These are phyloP conservation scores for Nepenthes gracilis DNA, from an alignment of 148 eudicot genomes.

Conservation along the genomic window DNA sequence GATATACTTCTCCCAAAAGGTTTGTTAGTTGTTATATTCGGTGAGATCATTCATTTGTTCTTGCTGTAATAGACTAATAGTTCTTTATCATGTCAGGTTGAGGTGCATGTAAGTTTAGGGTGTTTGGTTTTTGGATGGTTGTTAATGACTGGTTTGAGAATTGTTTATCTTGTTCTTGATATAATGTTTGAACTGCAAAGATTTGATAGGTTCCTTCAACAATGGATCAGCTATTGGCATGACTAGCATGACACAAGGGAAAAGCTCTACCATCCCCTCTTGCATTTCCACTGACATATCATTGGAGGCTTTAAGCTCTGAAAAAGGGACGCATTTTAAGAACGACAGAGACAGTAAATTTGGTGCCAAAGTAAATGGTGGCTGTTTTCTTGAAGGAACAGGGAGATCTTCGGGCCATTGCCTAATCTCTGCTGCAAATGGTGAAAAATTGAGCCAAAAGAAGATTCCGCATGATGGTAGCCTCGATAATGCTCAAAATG, in stretches of 20 bases:
- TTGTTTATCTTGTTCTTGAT: background rate
- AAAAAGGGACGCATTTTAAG: constrained; percentile 17
- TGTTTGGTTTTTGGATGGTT: background rate
- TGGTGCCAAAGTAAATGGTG: constrained; percentile 9
- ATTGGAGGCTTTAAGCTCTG: constrained; percentile 14
- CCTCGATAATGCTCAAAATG: constrained; percentile 10
- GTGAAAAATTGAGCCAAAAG: constrained; percentile 23
- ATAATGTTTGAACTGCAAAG: constrained; percentile 9
- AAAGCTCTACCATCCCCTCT: constrained; percentile 23
- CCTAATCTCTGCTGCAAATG: constrained; percentile 16
- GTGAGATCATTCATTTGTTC: background rate
- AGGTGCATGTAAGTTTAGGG: too few relatives aligned
- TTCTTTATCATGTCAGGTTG: background rate
- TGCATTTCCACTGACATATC: constrained; percentile 14
- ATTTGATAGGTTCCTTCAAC: constrained; percentile 24
- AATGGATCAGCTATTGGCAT: constrained; percentile 27
- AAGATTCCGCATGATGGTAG: constrained; percentile 23
- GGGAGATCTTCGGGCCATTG: constrained; percentile 16
- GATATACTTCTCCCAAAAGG: constrained; percentile 85
- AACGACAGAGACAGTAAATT: constrained; percentile 19
- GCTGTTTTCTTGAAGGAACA: constrained; percentile 13
- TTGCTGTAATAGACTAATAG: background rate
- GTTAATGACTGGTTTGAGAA: background rate
- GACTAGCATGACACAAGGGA: constrained; percentile 30
- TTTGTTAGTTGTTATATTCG: constrained; percentile 6